A percentile compares a stretch with the other conserved stretches of the same genome.
Conservation (phyloP, 2,329 filamentous ascomycete species). For the Paraphaeosphaeria sporulosa region DNA sequence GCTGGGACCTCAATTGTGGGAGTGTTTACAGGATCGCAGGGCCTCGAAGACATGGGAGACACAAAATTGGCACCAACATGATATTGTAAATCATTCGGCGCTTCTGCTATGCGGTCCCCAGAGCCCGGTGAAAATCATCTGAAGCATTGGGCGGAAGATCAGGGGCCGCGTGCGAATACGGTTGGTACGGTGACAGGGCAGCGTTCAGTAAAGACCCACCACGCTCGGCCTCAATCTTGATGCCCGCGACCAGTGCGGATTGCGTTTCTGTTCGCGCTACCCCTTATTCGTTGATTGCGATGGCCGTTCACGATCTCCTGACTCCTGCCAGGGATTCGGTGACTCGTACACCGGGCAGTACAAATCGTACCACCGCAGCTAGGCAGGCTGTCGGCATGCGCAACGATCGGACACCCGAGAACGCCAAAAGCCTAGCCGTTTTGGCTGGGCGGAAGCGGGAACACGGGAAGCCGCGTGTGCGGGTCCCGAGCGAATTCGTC, state of each 20-base stretch:
- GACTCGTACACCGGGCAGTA: neutral
- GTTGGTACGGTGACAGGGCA: neutral
- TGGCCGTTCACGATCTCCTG: neutral
- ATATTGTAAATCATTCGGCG: neutral
- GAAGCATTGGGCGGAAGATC: neutral
- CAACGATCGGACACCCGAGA: slow-evolving; percentile 10
- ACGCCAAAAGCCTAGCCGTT: slow-evolving; percentile 5
- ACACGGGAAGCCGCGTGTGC: slow-evolving; percentile 12
- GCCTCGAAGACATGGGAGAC: neutral
- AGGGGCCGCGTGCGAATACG: neutral
- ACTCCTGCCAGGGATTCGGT: neutral
- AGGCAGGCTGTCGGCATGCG: neutral
- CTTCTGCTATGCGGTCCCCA: neutral
- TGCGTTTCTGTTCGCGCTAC: neutral
- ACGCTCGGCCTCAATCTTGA: neutral
- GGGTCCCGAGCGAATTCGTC: slow-evolving; percentile 18
- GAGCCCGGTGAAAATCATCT: no score
- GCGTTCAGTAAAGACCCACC: neutral
- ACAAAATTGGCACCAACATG: neutral
- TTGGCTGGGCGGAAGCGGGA: slow-evolving; percentile 10
- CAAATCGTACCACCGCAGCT: slow-evolving; percentile 1
- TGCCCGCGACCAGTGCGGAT: neutral
- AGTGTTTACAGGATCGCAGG: neutral
- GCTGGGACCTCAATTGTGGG: neutral
- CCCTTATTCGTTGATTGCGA: neutral